Percentiles rank a stretch among this genome's conserved stretches.
phyloP scores from a whole-genome alignment of 768 basidiomycete genomes.

The Pulveroboletus sp. region DNA sequence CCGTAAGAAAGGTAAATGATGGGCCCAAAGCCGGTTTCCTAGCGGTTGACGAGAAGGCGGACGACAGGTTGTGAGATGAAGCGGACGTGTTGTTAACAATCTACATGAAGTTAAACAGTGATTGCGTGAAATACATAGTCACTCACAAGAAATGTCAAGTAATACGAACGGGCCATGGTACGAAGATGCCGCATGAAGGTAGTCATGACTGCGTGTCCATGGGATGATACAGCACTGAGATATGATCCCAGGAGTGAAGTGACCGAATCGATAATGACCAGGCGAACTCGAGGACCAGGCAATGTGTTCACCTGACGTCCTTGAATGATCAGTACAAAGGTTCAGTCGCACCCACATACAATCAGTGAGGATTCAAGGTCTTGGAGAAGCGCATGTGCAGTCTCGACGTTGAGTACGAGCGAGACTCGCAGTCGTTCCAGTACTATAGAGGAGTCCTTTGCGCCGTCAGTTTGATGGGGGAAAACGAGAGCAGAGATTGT shows the following conservation, averaged over 20 bases:
- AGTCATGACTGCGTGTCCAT: constrained; percentile 74
- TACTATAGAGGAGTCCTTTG: constrained; percentile 28
- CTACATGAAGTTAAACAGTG: constrained; percentile 31
- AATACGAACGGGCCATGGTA: constrained; percentile 39
- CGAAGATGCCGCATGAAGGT: constrained; percentile 65
- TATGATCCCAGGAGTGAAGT: constrained; percentile 60
- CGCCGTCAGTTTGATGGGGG: constrained; percentile 2
- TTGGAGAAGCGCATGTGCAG: constrained; percentile 48
- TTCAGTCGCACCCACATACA: constrained; percentile 17
- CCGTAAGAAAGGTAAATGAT: constrained; percentile 67
- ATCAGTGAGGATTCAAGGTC: constrained; percentile 31
- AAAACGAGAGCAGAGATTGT: constrained; percentile 12
- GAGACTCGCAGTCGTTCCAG: constrained; percentile 58
- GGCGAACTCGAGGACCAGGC: constrained; percentile 29
- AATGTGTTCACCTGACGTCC: constrained; percentile 7
- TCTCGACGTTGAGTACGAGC: constrained; percentile 53
- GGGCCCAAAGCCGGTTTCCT: constrained; percentile 73
- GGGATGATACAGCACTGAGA: constrained; percentile 60
- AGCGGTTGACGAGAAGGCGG: constrained; percentile 32
- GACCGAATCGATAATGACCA: constrained; percentile 61
- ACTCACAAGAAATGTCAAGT: constrained; percentile 52
- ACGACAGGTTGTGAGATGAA: constrained; percentile 27
- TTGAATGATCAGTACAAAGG: constrained; percentile 2
- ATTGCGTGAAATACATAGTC: background rate
- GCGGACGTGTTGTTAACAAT: constrained; percentile 55